These are phyloP conservation scores for Cinchona pubescens DNA, from an alignment of 257 asterid species.

Conservation along the genomic window DNA sequence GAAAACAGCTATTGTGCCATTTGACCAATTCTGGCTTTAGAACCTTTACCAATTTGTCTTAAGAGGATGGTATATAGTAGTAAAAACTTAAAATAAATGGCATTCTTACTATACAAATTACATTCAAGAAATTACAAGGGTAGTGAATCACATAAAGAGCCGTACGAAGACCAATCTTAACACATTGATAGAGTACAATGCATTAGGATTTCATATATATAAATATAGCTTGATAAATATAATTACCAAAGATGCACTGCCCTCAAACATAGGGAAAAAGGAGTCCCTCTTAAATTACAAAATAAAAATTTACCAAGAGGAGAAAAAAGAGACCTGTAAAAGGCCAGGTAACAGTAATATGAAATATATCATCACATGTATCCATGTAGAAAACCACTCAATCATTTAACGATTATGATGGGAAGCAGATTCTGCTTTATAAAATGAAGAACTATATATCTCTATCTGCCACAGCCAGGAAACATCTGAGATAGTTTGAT, in stretches of 20 bases:
- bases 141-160: background rate
- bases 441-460: background rate
- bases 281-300: constrained; percentile 20
- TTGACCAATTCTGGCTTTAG: too few species aligned
- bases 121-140: background rate
- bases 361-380: constrained; percentile 1
- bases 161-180: background rate
- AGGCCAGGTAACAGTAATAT: background rate
- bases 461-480: background rate
- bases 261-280: background rate
- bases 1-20: too few species aligned
- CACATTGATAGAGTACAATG: background rate
- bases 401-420: background rate
- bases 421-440: background rate
- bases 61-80: too few species aligned
- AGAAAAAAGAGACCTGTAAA: background rate
- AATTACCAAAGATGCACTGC: background rate
- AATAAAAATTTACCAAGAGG: constrained; percentile 19
- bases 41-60: too few species aligned
- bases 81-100: too few species aligned
- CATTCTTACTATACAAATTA: background rate
- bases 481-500: background rate
- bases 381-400: constrained; percentile 13
- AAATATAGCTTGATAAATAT: background rate
- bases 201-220: background rate